These are phyloP conservation scores for Aspergillus homomorphus DNA, from an alignment of 495 filamentous ascomycete genomes.

Conservation along the genomic window DNA sequence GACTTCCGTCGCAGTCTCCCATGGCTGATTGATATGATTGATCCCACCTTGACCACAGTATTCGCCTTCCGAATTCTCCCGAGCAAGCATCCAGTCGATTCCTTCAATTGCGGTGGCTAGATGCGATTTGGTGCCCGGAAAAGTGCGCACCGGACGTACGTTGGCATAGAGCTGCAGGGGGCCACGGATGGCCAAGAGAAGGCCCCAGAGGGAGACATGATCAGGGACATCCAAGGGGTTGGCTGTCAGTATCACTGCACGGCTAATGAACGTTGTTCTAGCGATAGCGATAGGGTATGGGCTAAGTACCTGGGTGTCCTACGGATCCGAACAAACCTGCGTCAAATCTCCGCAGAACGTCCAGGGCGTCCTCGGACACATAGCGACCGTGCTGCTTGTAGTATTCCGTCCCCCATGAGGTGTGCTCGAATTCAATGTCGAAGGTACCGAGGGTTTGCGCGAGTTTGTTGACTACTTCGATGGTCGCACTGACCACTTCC, in stretches of 20 bases:
- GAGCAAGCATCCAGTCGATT: slow-evolving; percentile 55
- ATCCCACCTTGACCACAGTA: slow-evolving; percentile 55
- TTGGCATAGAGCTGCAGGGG: slow-evolving; percentile 55
- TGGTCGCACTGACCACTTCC: slow-evolving; percentile 50
- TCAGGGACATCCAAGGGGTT: slow-evolving; percentile 48
- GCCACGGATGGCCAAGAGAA: slow-evolving; percentile 53
- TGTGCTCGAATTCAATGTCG: slow-evolving; percentile 46
- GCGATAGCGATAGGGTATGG: not conserved
- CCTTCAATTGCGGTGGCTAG: slow-evolving; percentile 39
- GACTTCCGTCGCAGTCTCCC: slow-evolving; percentile 54
- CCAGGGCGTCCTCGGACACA: slow-evolving; percentile 49
- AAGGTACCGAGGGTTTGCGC: slow-evolving; percentile 44
- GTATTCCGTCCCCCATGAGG: slow-evolving; percentile 49
- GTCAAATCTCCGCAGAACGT: slow-evolving; percentile 48
- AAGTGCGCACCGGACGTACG: slow-evolving; percentile 48
- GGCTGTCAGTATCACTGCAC: not conserved
- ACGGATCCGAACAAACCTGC: slow-evolving; percentile 58
- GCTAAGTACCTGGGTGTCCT: slow-evolving; percentile 46
- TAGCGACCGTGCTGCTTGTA: slow-evolving; percentile 53
- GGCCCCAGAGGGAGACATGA: slow-evolving; percentile 55
- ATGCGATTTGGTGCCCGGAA: slow-evolving; percentile 48
- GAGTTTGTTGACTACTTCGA: slow-evolving; percentile 43
- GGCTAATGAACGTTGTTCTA: not conserved
- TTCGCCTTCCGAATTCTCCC: slow-evolving; percentile 57
- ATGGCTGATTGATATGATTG: slow-evolving; percentile 46